phyloP scores from a whole-genome alignment of 768 basidiomycete species.

The Amanita subjunquillea region DNA sequence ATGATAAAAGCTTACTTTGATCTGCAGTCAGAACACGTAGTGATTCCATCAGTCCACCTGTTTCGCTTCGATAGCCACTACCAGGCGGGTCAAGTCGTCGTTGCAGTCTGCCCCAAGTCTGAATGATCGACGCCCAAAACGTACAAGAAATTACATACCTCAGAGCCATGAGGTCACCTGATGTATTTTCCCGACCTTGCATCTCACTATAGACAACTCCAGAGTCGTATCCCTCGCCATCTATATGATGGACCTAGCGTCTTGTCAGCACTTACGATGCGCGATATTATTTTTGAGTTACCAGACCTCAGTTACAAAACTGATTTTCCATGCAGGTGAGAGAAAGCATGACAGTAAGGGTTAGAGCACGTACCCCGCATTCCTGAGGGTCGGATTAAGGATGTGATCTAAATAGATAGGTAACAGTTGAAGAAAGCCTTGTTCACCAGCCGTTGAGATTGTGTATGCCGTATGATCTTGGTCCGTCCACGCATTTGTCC shows the following conservation, averaged over 20 bases:
- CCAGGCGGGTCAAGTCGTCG: slow-evolving; percentile 68
- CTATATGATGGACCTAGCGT: slow-evolving; percentile 83
- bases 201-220: slow-evolving; percentile 97
- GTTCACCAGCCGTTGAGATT: slow-evolving; percentile 87
- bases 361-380: slow-evolving; percentile 54
- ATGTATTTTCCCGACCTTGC: slow-evolving; percentile 93
- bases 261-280: background rate
- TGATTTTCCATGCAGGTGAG: slow-evolving; percentile 13
- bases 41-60: slow-evolving; percentile 91
- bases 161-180: slow-evolving; percentile 83
- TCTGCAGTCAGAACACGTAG: slow-evolving; percentile 77
- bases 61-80: slow-evolving; percentile 93
- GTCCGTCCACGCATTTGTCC: slow-evolving; percentile 96
- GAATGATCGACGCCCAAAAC: background rate
- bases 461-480: slow-evolving; percentile 95
- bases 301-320: slow-evolving; percentile 50
- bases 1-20: slow-evolving; percentile 50
- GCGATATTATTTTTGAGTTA: slow-evolving; percentile 5
- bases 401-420: slow-evolving; percentile 95
- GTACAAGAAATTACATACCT: slow-evolving; percentile 35
- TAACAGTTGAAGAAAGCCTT: slow-evolving; percentile 79
- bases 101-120: slow-evolving; percentile 46
- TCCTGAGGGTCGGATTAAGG: slow-evolving; percentile 88
- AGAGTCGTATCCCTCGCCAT: slow-evolving; percentile 81
- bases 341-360: background rate